phyloP scores from a whole-genome alignment of 2,329 filamentous ascomycete genomes.

The Capronia epimyces region DNA sequence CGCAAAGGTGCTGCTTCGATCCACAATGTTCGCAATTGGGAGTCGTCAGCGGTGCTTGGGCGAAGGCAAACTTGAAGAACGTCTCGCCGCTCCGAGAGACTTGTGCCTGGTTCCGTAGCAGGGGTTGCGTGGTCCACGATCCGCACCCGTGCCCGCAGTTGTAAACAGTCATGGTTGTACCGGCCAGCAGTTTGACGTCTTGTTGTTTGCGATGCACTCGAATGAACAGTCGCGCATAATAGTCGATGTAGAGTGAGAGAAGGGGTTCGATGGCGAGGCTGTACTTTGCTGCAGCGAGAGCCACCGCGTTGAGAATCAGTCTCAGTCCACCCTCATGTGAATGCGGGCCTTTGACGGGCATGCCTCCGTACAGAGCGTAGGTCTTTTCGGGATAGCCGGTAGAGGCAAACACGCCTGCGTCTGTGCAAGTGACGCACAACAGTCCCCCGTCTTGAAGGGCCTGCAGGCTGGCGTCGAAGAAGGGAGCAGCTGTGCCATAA shows the following conservation, averaged over 20 bases:
- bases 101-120: constrained; percentile 63
- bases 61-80: constrained; percentile 73
- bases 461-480: constrained; percentile 86
- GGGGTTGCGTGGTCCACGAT: constrained; percentile 77
- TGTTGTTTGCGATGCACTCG: constrained; percentile 71
- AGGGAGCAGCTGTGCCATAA: constrained; percentile 87
- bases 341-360: constrained; percentile 75
- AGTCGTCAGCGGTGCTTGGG: constrained; percentile 62
- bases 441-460: constrained; percentile 81
- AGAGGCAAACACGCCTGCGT: constrained; percentile 91
- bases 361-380: constrained; percentile 86
- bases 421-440: constrained; percentile 92
- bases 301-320: constrained; percentile 76
- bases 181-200: constrained; percentile 82
- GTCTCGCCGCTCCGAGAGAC: constrained; percentile 64
- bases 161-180: constrained; percentile 89
- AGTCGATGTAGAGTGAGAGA: constrained; percentile 90
- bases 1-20: constrained; percentile 76
- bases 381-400: constrained; percentile 92
- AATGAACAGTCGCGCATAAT: constrained; percentile 86
- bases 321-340: constrained; percentile 87
- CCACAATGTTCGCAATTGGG: constrained; percentile 76
- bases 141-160: constrained; percentile 87
- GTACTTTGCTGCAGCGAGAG: constrained; percentile 74
- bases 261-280: constrained; percentile 85